Evolutionary conservation across 306 rosid genomes (phyloP).

Genomic region (Sicyos baderoa): DNA sequence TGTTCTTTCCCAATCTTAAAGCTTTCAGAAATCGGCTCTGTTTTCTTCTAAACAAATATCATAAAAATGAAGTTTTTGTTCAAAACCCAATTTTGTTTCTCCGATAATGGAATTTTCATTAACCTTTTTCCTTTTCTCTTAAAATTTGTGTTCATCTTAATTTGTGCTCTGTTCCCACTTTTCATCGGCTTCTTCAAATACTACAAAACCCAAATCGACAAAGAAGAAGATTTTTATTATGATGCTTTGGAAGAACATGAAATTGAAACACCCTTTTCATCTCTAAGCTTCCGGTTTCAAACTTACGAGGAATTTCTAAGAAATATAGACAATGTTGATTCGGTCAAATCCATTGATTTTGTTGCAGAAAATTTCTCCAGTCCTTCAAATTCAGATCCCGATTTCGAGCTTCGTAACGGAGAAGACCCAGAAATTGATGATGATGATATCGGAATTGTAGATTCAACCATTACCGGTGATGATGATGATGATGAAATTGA

Average conservation of each 20-base stretch:
- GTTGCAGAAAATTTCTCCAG: too few species aligned
- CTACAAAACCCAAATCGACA: not conserved
- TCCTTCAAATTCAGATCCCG: conserved; percentile 18
- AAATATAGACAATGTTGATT: not conserved
- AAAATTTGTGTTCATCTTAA: not conserved
- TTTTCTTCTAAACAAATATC: not conserved
- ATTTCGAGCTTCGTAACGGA: conserved; percentile 26
- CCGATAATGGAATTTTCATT: not conserved
- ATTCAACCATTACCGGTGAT: conserved; percentile 29
- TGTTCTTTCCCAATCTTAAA: not conserved
- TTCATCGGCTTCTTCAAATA: not conserved
- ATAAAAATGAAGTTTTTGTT: not conserved
- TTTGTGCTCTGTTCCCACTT: conserved; percentile 5
- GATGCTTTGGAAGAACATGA: conserved; percentile 20
- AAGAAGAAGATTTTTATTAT: conserved; percentile 17
- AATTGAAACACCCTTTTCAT: conserved; percentile 28
- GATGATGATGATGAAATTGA: conserved; percentile 33
- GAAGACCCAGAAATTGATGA: not conserved
- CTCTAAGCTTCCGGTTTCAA: conserved; percentile 62
- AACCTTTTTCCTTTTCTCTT: not conserved
- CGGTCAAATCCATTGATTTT: too few species aligned
- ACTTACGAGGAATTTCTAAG: conserved; percentile 38
- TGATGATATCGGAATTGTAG: conserved; percentile 31
- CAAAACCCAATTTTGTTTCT: not conserved
- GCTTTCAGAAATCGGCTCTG: not conserved